These are phyloP conservation scores for Candida coquimbonensis DNA, from an alignment of 805 yeast species.

Conservation along the genomic window DNA sequence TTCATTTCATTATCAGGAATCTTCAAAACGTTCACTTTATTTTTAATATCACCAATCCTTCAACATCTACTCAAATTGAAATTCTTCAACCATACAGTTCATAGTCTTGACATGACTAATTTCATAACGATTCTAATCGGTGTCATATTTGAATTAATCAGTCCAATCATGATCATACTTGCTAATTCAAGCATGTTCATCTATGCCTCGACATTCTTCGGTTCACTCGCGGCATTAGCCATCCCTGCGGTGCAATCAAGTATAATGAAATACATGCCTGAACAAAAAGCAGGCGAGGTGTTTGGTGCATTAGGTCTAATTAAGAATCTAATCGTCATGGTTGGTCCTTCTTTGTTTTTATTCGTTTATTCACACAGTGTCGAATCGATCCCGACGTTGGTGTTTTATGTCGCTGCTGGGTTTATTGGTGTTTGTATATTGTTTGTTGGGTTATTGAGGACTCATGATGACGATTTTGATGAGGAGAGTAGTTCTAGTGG, in stretches of 20 bases:
- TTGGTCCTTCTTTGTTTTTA: slow-evolving; percentile 43
- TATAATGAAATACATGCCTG: slow-evolving; percentile 54
- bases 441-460: background rate
- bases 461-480: slow-evolving; percentile 7
- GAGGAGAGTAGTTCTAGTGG: background rate
- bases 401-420: slow-evolving; percentile 25
- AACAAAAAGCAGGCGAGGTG: slow-evolving; percentile 57
- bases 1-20: slow-evolving; percentile 47
- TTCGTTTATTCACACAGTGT: slow-evolving; percentile 41
- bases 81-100: slow-evolving; percentile 26
- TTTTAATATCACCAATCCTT: slow-evolving; percentile 45
- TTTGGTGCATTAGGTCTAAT: slow-evolving; percentile 65
- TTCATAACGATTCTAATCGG: slow-evolving; percentile 29
- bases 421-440: slow-evolving; percentile 1
- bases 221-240: slow-evolving; percentile 42
- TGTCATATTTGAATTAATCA: slow-evolving; percentile 30
- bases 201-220: slow-evolving; percentile 29
- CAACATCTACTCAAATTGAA: slow-evolving; percentile 29
- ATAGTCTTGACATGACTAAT: slow-evolving; percentile 49
- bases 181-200: slow-evolving; percentile 26
- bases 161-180: slow-evolving; percentile 29
- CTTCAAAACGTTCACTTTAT: slow-evolving; percentile 40
- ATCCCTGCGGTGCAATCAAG: slow-evolving; percentile 56
- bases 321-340: slow-evolving; percentile 40
- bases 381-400: slow-evolving; percentile 29